phyloP scores from a whole-genome alignment of 805 yeast genomes.

The Nakazawaea laoshanensis region DNA sequence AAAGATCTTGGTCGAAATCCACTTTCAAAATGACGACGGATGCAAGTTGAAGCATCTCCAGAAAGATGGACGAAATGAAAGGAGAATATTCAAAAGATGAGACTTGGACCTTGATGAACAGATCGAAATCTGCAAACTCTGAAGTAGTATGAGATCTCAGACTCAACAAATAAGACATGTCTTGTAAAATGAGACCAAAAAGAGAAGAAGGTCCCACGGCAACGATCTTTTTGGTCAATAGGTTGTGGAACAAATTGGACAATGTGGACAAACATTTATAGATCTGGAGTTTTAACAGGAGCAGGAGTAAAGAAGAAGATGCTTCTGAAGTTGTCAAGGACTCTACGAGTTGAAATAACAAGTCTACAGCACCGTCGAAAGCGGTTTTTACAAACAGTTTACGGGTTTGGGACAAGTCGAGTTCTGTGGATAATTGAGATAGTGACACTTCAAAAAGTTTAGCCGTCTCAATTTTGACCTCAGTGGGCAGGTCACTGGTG shows the following conservation, averaged over 20 bases:
- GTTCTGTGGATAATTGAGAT: conserved; percentile 43
- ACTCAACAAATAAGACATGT: conserved; percentile 13
- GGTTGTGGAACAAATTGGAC: conserved; percentile 17
- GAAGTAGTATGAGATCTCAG: too few relatives aligned
- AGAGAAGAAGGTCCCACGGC: too few relatives aligned
- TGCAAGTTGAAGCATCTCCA: conserved; percentile 23
- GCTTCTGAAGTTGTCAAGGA: conserved; percentile 3
- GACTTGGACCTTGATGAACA: conserved; percentile 16
- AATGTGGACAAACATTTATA: conserved; percentile 19
- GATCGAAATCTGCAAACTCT: conserved; percentile 9
- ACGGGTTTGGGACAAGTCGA: conserved; percentile 28
- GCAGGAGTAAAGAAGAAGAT: conserved; percentile 13
- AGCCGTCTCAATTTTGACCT: conserved; percentile 38
- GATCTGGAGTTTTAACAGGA: conserved; percentile 18
- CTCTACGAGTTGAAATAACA: conserved; percentile 14
- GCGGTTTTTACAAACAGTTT: conserved; percentile 23
- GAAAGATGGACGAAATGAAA: conserved; percentile 15
- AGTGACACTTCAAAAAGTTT: conserved; percentile 46
- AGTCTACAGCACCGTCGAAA: conserved; percentile 18
- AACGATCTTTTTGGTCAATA: conserved; percentile 11
- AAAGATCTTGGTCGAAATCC: conserved; percentile 14
- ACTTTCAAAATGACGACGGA: conserved; percentile 14
- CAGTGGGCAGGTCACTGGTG: conserved; percentile 19
- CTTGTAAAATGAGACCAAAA: conserved; percentile 12
- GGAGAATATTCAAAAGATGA: conserved; percentile 15